phyloP scores from a whole-genome alignment of 768 basidiomycete species.

The Dictyophora rubrovolvata region DNA sequence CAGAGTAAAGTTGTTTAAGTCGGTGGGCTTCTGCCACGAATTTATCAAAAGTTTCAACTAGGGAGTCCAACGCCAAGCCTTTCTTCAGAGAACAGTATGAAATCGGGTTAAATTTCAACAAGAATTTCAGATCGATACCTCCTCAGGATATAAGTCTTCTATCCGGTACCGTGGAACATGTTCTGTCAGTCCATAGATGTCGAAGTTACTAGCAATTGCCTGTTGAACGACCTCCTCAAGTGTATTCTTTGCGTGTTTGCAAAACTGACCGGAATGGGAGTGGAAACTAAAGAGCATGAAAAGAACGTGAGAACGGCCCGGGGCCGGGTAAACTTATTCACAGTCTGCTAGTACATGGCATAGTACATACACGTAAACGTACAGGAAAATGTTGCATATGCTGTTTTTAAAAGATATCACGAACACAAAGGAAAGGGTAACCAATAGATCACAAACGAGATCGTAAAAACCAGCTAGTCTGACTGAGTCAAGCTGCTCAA shows the following conservation, averaged over 20 bases:
- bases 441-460: no score
- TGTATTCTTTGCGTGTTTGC: constrained; percentile 74
- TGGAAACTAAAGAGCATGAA: constrained; percentile 69
- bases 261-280: constrained; percentile 91
- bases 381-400: no score
- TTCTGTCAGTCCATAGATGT: constrained; percentile 80
- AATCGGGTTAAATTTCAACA: constrained; percentile 5
- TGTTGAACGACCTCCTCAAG: constrained; percentile 75
- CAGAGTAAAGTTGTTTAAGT: constrained; percentile 51
- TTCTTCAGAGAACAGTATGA: constrained; percentile 31
- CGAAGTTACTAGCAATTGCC: constrained; percentile 71
- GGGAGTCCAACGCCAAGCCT: constrained; percentile 37
- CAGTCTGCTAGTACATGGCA: background rate
- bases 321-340: background rate
- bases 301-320: background rate
- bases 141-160: constrained; percentile 88
- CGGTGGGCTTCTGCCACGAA: constrained; percentile 77
- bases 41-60: constrained; percentile 54
- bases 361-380: no score
- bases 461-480: no score
- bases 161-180: constrained; percentile 83
- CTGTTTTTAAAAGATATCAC: no score
- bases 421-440: no score
- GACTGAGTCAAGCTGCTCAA: no score
- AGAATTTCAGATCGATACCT: constrained; percentile 40